Percentiles rank a stretch among this genome's conserved stretches.
Evolutionary conservation across 192 early-diverging fungal genomes (phyloP).

Genomic region (Coemansia sp.): DNA sequence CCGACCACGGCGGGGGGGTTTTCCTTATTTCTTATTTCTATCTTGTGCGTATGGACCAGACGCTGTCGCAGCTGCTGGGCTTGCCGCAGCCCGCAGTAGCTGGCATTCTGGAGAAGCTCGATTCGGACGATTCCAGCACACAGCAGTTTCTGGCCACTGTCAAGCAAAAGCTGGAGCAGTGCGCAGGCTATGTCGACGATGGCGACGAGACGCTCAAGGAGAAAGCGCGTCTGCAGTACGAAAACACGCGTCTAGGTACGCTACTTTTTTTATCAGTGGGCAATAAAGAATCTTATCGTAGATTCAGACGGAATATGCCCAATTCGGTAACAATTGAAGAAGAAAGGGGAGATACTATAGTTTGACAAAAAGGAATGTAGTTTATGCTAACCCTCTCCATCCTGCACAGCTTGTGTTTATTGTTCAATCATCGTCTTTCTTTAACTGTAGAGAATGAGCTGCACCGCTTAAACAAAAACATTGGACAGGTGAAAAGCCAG

Average conservation of each 20-base stretch:
- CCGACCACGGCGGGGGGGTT: background rate
- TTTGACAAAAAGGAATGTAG: no score
- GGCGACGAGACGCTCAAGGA: conserved; percentile 14
- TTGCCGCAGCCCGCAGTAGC: conserved; percentile 23
- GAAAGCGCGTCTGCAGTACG: conserved; percentile 48
- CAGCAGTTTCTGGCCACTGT: conserved; percentile 20
- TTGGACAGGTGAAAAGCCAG: conserved; percentile 38
- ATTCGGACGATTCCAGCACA: conserved; percentile 3
- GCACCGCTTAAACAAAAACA: conserved; percentile 39
- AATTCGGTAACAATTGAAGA: no score
- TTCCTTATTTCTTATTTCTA: background rate
- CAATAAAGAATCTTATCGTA: no score
- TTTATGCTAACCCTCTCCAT: no score
- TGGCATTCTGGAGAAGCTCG: conserved; percentile 28
- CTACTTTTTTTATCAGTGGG: no score
- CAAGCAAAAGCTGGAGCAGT: conserved; percentile 21
- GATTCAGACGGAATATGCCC: no score
- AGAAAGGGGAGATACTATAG: no score
- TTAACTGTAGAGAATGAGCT: conserved; percentile 37
- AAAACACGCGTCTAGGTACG: conserved; percentile 54
- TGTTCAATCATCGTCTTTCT: background rate
- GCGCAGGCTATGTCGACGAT: background rate
- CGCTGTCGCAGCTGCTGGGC: conserved; percentile 34
- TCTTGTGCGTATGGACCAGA: conserved; percentile 19
- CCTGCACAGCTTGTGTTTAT: background rate